A percentile compares a stretch with the other conserved stretches of the same genome.
These are phyloP conservation scores for Pestalotiopsis sp. DNA, from an alignment of 2,329 filamentous ascomycete genomes.

Conservation along the genomic window DNA sequence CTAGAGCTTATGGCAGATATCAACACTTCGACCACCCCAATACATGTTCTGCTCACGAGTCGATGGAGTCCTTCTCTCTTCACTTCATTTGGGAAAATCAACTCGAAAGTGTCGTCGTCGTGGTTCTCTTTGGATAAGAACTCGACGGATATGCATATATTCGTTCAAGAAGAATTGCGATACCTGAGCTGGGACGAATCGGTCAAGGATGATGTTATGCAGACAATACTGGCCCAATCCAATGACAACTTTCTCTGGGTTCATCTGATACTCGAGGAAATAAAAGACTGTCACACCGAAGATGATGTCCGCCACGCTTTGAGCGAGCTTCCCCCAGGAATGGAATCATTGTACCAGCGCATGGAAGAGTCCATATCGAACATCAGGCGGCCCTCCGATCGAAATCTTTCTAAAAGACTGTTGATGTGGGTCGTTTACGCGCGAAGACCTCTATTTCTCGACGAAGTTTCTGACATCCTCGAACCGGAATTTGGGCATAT, in stretches of 20 bases:
- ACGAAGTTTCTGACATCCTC: conserved; percentile 16
- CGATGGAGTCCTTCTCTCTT: neutral
- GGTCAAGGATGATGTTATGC: conserved; percentile 14
- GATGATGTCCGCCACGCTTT: conserved; percentile 26
- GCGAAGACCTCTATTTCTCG: conserved; percentile 12
- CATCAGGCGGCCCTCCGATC: conserved; percentile 12
- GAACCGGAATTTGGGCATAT: conserved; percentile 15
- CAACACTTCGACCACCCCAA: neutral
- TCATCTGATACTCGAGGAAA: conserved; percentile 29
- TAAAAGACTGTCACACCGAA: conserved; percentile 28
- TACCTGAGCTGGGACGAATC: conserved; percentile 14
- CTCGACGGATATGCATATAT: conserved; percentile 16
- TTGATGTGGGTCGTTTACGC: conserved; percentile 19
- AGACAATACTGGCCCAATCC: conserved; percentile 26
- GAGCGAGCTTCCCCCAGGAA: conserved; percentile 30
- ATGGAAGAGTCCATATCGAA: conserved; percentile 15
- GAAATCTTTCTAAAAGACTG: conserved; percentile 9
- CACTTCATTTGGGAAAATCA: conserved; percentile 2
- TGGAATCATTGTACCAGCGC: conserved; percentile 25
- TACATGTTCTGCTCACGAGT: conserved; percentile 11
- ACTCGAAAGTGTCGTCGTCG: conserved; percentile 3
- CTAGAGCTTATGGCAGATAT: conserved; percentile 15
- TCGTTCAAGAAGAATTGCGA: conserved; percentile 15
- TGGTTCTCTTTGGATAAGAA: conserved; percentile 7
- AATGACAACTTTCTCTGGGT: conserved; percentile 38